Evolutionary conservation across 1,139 yeast genomes (phyloP).

Genomic region (Yamadazyma friedrichii): DNA sequence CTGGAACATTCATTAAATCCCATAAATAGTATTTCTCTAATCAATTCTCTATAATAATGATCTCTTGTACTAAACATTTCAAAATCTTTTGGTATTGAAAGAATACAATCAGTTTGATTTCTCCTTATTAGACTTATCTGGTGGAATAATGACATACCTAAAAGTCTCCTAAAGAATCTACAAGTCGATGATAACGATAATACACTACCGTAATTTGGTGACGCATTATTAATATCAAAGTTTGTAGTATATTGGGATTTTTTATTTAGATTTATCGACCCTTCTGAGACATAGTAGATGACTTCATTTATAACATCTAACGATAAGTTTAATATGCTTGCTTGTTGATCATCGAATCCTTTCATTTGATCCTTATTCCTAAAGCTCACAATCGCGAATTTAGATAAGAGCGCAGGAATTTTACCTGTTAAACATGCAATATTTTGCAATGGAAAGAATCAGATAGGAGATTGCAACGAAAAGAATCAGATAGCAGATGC

Average conservation of each 20-base stretch:
- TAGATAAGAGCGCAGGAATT: not conserved
- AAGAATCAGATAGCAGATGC: not conserved
- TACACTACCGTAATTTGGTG: slow-evolving; percentile 15
- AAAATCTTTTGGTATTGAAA: slow-evolving; percentile 22
- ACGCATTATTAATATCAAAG: slow-evolving; percentile 16
- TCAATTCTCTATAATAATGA: slow-evolving; percentile 21
- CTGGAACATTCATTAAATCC: slow-evolving; percentile 20
- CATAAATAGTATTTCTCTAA: slow-evolving; percentile 21
- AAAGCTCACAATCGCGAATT: not conserved
- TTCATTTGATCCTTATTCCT: not conserved
- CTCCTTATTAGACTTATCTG: slow-evolving; percentile 25
- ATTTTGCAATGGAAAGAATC: not conserved
- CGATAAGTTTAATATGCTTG: slow-evolving; percentile 12
- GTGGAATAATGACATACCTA: slow-evolving; percentile 23
- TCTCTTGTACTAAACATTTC: slow-evolving; percentile 23
- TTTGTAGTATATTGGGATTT: slow-evolving; percentile 4
- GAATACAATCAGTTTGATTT: slow-evolving; percentile 30
- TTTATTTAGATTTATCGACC: slow-evolving; percentile 1
- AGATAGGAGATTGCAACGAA: too few relatives aligned
- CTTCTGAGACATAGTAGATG: slow-evolving; percentile 16
- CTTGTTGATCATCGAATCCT: not conserved
- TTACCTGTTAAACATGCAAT: not conserved
- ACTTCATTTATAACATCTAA: slow-evolving; percentile 19
- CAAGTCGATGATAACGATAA: slow-evolving; percentile 28
- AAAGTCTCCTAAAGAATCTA: slow-evolving; percentile 18